These are phyloP conservation scores for Zymoseptoria ardabiliae DNA, from an alignment of 2,329 filamentous ascomycete species.

Conservation along the genomic window DNA sequence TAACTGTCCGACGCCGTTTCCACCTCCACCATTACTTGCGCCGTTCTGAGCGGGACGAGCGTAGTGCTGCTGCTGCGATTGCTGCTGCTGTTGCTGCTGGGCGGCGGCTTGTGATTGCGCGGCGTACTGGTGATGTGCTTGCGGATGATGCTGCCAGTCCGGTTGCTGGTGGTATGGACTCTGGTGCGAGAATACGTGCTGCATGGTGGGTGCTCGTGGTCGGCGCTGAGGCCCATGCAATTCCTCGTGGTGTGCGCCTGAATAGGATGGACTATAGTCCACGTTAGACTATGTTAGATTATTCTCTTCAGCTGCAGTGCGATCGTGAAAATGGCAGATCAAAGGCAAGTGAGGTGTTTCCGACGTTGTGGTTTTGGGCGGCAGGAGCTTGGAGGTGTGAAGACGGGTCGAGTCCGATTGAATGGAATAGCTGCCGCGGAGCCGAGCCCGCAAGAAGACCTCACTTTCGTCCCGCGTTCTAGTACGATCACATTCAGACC, in stretches of 20 bases:
- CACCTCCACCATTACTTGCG: constrained; percentile 32
- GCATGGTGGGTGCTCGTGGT: constrained; percentile 32
- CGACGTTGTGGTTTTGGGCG: not conserved
- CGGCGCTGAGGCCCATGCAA: constrained; percentile 16
- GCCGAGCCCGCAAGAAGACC: not conserved
- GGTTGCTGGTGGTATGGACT: constrained; percentile 56
- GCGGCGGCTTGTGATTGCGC: constrained; percentile 38
- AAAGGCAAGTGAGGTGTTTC: not conserved
- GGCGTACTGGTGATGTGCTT: constrained; percentile 35
- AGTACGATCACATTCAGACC: no score
- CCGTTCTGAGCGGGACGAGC: constrained; percentile 26
- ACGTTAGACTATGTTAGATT: not conserved
- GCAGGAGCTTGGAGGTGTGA: not conserved
- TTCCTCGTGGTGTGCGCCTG: not conserved
- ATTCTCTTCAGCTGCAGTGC: not conserved
- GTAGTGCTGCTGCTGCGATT: constrained; percentile 34
- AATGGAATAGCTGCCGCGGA: not conserved
- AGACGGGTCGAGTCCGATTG: not conserved
- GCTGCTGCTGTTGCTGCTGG: constrained; percentile 34
- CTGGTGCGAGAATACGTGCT: constrained; percentile 56
- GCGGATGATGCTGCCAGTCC: constrained; percentile 62
- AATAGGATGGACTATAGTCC: not conserved
- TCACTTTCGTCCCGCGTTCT: no score
- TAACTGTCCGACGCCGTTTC: constrained; percentile 27
- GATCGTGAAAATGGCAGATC: not conserved